phyloP scores from a whole-genome alignment of 1,284 basidiomycete species.

The Rhizoctonia solani region DNA sequence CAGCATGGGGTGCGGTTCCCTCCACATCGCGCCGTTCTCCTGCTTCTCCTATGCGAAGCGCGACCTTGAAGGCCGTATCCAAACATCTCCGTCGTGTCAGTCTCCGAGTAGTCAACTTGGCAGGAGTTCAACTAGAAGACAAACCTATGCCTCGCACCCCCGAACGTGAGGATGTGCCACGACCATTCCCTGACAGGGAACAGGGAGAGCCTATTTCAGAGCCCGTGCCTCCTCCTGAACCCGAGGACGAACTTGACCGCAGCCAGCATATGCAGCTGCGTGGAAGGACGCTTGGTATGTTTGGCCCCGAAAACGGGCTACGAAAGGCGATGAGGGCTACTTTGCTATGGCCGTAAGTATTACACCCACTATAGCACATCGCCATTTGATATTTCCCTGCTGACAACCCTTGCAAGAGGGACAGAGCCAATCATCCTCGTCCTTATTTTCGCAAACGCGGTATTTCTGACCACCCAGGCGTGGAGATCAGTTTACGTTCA shows the following conservation, averaged over 20 bases:
- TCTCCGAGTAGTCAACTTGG: conserved; percentile 81
- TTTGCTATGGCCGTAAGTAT: conserved; percentile 66
- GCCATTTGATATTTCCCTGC: not conserved
- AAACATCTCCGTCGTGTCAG: conserved; percentile 70
- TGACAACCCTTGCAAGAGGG: conserved; percentile 57
- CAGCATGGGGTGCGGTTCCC: conserved; percentile 13
- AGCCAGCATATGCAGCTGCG: conserved; percentile 56
- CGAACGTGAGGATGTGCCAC: conserved; percentile 33
- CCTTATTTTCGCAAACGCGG: conserved; percentile 83
- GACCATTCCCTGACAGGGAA: conserved; percentile 39
- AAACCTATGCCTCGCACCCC: conserved; percentile 44
- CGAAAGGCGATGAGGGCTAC: conserved; percentile 68
- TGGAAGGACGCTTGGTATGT: conserved; percentile 77
- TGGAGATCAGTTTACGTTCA: conserved; percentile 54
- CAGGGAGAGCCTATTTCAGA: not conserved
- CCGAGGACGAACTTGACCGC: conserved; percentile 22
- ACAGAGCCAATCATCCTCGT: conserved; percentile 85
- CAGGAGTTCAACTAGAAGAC: conserved; percentile 58
- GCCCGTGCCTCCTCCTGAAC: conserved; percentile 19
- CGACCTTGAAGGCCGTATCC: conserved; percentile 51
- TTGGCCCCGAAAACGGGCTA: conserved; percentile 70
- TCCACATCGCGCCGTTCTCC: conserved; percentile 1
- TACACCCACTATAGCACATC: conserved; percentile 11
- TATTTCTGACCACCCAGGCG: conserved; percentile 83
- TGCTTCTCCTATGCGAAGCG: conserved; percentile 28